Conservation (phyloP, 73 alveolate species). For the Paramecium biaurelia region DNA sequence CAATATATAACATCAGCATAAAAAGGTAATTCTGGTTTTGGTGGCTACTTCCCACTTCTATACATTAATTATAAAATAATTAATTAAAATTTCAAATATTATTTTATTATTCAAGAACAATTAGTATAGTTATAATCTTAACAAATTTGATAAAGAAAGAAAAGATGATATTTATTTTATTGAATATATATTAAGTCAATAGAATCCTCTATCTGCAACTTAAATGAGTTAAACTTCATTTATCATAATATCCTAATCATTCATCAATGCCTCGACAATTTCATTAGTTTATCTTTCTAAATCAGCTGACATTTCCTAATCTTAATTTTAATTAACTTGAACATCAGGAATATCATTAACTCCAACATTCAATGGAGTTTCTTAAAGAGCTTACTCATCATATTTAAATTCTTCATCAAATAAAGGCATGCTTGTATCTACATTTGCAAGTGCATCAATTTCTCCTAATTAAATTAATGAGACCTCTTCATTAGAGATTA, state of each 20-base stretch:
- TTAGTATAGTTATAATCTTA: too few relatives aligned
- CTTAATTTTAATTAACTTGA: neutral
- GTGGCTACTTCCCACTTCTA: neutral
- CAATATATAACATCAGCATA: neutral
- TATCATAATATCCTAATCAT: neutral
- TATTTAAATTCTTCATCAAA: neutral
- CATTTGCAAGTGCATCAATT: neutral
- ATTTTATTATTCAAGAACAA: too few relatives aligned
- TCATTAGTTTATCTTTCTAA: neutral
- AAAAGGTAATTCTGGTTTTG: neutral
- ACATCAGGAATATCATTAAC: neutral
- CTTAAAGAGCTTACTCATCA: neutral
- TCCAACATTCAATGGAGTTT: neutral
- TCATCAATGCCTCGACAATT: neutral
- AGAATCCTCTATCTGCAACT: constrained; percentile 33
- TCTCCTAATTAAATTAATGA: neutral
- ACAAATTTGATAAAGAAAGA: too few relatives aligned
- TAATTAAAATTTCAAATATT: too few relatives aligned
- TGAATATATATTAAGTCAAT: neutral
- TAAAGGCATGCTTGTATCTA: constrained; percentile 15
- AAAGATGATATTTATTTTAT: neutral
- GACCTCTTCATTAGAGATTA: neutral
- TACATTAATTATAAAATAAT: neutral
- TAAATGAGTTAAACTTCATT: neutral
- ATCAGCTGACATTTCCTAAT: neutral